These are phyloP conservation scores for Solanum dulcamara DNA, from an alignment of 257 asterid genomes.

Conservation along the genomic window DNA sequence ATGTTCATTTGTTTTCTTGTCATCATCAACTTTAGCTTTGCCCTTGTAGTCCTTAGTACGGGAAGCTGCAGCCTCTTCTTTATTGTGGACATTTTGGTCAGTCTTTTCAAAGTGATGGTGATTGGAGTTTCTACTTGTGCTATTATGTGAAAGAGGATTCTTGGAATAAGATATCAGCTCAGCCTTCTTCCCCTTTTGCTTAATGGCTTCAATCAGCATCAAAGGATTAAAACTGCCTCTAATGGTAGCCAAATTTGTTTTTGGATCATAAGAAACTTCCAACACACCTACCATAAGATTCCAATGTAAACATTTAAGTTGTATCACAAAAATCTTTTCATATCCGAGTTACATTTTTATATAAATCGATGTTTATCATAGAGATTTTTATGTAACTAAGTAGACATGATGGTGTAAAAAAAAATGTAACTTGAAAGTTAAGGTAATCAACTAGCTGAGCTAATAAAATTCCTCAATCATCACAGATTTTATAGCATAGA, in stretches of 20 bases:
- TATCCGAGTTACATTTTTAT: not conserved
- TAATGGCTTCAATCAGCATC: not conserved
- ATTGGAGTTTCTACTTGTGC: not conserved
- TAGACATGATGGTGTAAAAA: not conserved
- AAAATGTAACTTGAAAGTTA: not conserved
- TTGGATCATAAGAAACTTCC: not conserved
- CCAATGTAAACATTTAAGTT: not conserved
- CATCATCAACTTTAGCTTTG: not conserved
- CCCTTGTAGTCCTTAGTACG: not conserved
- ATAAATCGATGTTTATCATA: not conserved
- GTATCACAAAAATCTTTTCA: not conserved
- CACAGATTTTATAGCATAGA: not conserved
- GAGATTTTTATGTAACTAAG: not conserved
- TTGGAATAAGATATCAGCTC: conserved; percentile 1
- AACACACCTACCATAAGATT: not conserved
- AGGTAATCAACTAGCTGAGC: too few relatives aligned
- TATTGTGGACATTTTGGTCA: not conserved
- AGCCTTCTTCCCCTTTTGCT: not conserved
- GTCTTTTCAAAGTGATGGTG: not conserved
- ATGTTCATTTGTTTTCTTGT: not conserved
- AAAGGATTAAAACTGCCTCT: conserved; percentile 2
- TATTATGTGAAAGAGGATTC: not conserved
- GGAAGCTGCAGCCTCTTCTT: not conserved
- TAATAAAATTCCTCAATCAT: too few relatives aligned
- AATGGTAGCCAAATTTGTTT: not conserved